Base-by-base conservation (phyloP, 1,139 yeast species). In the Candida sp. region DNA sequence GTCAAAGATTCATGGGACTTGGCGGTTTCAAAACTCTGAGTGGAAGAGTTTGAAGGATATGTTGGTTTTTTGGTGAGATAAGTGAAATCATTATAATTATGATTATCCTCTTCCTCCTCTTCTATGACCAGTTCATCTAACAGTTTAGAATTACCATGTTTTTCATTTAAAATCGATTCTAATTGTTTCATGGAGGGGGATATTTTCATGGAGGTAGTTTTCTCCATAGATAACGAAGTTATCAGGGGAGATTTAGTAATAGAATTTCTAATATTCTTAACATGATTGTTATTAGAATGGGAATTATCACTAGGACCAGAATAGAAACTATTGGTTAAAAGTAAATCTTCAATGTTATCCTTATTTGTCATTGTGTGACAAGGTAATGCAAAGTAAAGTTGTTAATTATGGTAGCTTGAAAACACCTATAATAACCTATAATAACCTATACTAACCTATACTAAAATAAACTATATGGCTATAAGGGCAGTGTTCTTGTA, bases 181-280 rank as follows among this genome's bases (percentile, higher is more conserved):
- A 79, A 61, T 1, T 81, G 81, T 51, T 73, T 75, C 54, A 79
- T 69, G 35, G 81, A 75, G 5, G 84, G 84, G 38, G 82, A 77
- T 29, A 66, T 66, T 39, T 69, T 68, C 74, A 79, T 76, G 35
- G 78, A 72, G 39, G 75, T 65, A 2, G 83, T 75, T 41, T 41
- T 42, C 39, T 49, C 51, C 11, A 30, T 33, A 9, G 30, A 35
- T 27, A 58, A 44, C 33, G 56, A 49, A 43, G 53, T 52, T 35
- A 65, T 49, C 40, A 66, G 60, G 29, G 56, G 55, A 23, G 63
- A 51, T 43, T 64, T 75, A 51, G 60, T 64, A 25, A 79, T 61
- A 4, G 84, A 75, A 47, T 66, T 71, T 48, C 79, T 68, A 38
- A 81, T 61, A 43, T 68, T 74, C 35, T 65, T 60, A 7, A 77